phyloP scores from a whole-genome alignment of 192 early-diverging fungal species.

The Globomyces pollinis-pini region DNA sequence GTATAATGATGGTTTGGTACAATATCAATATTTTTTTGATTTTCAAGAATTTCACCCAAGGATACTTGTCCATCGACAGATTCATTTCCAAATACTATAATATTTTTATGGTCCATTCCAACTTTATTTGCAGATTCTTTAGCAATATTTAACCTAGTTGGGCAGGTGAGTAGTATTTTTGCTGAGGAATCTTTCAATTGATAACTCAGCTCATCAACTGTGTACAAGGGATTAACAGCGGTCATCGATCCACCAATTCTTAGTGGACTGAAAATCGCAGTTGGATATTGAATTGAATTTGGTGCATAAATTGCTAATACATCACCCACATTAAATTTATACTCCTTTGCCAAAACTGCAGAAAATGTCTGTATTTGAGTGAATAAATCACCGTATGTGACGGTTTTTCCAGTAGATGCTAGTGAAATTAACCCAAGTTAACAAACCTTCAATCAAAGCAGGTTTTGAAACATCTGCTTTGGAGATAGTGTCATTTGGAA shows the following conservation, averaged over 20 bases:
- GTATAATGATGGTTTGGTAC: slow-evolving; percentile 9
- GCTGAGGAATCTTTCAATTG: slow-evolving; percentile 68
- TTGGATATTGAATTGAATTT: slow-evolving; percentile 59
- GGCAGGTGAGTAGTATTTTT: slow-evolving; percentile 50
- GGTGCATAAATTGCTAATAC: slow-evolving; percentile 63
- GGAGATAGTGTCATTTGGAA: not conserved
- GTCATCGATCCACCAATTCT: slow-evolving; percentile 59
- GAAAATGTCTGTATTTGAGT: slow-evolving; percentile 36
- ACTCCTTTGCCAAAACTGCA: slow-evolving; percentile 40
- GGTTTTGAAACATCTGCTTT: not conserved
- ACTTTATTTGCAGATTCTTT: slow-evolving; percentile 18
- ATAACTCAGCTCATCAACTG: slow-evolving; percentile 64
- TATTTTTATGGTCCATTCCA: slow-evolving; percentile 19
- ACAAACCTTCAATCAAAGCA: slow-evolving; percentile 44
- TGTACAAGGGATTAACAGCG: slow-evolving; percentile 79
- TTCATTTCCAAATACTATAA: slow-evolving; percentile 31
- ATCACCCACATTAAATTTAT: slow-evolving; percentile 60
- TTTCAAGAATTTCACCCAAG: slow-evolving; percentile 19
- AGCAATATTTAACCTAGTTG: slow-evolving; percentile 13
- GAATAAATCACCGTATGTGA: slow-evolving; percentile 41
- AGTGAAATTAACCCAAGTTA: too few relatives aligned
- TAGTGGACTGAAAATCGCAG: slow-evolving; percentile 54
- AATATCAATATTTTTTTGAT: too few relatives aligned
- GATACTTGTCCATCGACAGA: slow-evolving; percentile 22
- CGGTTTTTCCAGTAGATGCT: slow-evolving; percentile 23